Conservation (phyloP, 2,329 filamentous ascomycete genomes). For the Penicillium capsulatum region DNA sequence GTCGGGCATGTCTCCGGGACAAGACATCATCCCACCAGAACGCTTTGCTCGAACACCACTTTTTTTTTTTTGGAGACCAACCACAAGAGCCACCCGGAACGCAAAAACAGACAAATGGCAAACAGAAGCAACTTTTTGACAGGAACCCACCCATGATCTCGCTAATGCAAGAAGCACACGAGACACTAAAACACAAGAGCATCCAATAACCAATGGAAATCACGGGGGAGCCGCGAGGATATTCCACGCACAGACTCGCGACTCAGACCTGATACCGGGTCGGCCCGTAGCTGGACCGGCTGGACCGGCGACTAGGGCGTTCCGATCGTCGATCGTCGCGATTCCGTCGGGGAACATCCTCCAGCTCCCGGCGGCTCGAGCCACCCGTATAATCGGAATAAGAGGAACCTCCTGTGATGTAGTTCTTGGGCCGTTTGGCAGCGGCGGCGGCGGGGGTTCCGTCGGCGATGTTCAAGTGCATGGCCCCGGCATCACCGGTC, state of each 20-base stretch:
- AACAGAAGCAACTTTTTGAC: constrained; percentile 12
- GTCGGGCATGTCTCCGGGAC: neutral
- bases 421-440: constrained; percentile 31
- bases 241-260: neutral
- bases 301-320: constrained; percentile 36
- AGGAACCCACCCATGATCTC: constrained; percentile 8
- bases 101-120: constrained; percentile 1
- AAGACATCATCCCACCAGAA: constrained; percentile 2
- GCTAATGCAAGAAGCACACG: constrained; percentile 8
- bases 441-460: constrained; percentile 14
- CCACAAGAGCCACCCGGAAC: constrained; percentile 15
- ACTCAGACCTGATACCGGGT: constrained; percentile 9
- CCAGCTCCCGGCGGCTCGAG: constrained; percentile 30
- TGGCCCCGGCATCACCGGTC: constrained; percentile 35
- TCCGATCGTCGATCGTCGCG: constrained; percentile 36
- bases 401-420: constrained; percentile 32
- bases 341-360: constrained; percentile 30
- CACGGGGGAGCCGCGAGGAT: constrained; percentile 1
- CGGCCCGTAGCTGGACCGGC: constrained; percentile 36
- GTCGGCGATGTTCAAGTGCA: constrained; percentile 40
- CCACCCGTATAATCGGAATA: constrained; percentile 32
- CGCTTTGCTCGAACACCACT: constrained; percentile 15
- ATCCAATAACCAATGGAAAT: constrained; percentile 8
- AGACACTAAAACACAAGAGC: constrained; percentile 8
- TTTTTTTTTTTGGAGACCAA: constrained; percentile 18